phyloP scores from a whole-genome alignment of 371 early-diverging fungal genomes.

The Basidiobolus meristosporus region DNA sequence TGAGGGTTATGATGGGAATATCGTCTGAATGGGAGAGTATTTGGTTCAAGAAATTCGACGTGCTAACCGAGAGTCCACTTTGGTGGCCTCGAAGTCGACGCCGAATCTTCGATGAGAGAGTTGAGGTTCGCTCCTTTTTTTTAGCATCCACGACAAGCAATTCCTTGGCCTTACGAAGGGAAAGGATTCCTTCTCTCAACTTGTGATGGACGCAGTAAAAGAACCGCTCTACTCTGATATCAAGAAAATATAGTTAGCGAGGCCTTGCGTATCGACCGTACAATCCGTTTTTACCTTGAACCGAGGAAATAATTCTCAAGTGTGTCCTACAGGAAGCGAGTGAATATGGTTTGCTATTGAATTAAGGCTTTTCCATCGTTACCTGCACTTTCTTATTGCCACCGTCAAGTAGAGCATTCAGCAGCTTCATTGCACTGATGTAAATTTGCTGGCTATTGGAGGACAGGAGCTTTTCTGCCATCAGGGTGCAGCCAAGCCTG shows the following conservation, averaged over 20 bases:
- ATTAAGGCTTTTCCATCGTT: no score
- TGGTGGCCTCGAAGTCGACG: no score
- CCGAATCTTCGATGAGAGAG: no score
- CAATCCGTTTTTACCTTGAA: constrained; percentile 11
- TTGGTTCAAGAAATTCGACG: no score
- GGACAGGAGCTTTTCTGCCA: constrained; percentile 24
- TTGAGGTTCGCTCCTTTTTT: background rate
- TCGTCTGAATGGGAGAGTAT: no score
- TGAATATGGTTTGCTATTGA: no score
- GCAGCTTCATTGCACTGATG: constrained; percentile 15
- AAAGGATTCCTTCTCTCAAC: constrained; percentile 13
- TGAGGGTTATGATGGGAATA: no score
- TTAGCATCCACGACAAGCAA: constrained; percentile 3
- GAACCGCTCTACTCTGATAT: constrained; percentile 14
- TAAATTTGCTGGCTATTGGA: constrained; percentile 15
- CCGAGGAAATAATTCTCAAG: constrained; percentile 19
- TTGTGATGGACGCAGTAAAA: constrained; percentile 28
- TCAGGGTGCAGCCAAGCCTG: constrained; percentile 24
- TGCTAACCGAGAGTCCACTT: no score
- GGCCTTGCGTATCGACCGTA: no score
- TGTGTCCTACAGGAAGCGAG: constrained; percentile 6
- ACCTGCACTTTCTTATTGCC: constrained; percentile 22
- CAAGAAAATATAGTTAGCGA: no score
- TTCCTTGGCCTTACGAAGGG: constrained; percentile 16
- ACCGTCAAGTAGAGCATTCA: constrained; percentile 27